Base-by-base conservation (phyloP, 202 grass and related monocot genomes). In the Schoenoplectus tabernaemontani region DNA sequence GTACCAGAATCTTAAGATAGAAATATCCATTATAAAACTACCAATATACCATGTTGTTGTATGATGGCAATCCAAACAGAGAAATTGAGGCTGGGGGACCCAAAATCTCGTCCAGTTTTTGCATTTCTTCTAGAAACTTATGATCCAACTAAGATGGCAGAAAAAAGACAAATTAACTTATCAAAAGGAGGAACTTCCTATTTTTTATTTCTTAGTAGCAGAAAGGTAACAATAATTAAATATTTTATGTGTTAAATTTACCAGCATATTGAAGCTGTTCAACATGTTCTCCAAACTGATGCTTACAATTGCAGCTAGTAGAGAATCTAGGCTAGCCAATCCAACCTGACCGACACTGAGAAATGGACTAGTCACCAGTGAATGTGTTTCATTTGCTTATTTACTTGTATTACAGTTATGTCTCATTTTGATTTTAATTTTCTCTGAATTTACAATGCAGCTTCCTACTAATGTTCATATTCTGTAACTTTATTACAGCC, bases 281-380 rank as follows among this genome's bases (percentile, higher is more conserved):
- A 82, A 68, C 65, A 83, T 78, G 85, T 85, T 62, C 77, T 94
- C 88, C 79, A 94, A 53, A 66, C 23, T 78, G 11, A 87, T 74
- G 79, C 85, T 89, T 64, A 89, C 36, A 28, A 94, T 72, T 69
- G 68, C 59, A 83, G 63, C 76, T 87, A 89, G 38, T 79, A 94
- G 67, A 30, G 84, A 91, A 86, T 91, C 86, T 82, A 91, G 85
- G 75, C 80, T 89, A 82, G 84, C 84, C 65, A 94, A 82, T 37
- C 91, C 91, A 85, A 86, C 77, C 84, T 88, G 88, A 72, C 91
- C 91, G 61, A 94, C 58, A 83, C 91, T 91, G 81, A 82, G 78
- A 72, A 85, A 84, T 64, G 77, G 77, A 67, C 41, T n/a, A 12
- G 33, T 36, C 56, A 83, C 10, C 37, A 0, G 10, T 68, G 39